phyloP scores from a whole-genome alignment of 306 rosid species.

The Malus domestica region DNA sequence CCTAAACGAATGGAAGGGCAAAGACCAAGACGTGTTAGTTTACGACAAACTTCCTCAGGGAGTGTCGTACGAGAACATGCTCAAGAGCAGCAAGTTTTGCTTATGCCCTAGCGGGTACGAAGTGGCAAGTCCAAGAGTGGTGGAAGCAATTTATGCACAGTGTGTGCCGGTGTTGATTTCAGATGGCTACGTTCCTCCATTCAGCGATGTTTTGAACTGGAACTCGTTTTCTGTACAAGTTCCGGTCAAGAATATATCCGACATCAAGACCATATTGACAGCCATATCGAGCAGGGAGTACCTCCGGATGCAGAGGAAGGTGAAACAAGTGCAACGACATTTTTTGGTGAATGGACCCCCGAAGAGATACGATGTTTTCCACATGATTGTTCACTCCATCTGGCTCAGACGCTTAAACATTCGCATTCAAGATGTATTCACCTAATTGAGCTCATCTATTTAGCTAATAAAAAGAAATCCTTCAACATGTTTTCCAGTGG shows the following conservation, averaged over 20 bases:
- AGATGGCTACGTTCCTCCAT: constrained; percentile 18
- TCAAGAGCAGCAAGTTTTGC: constrained; percentile 53
- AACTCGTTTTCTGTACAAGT: neutral
- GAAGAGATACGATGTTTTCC: constrained; percentile 44
- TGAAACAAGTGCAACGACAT: constrained; percentile 46
- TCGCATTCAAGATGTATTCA: constrained; percentile 22
- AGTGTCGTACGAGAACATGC: constrained; percentile 32
- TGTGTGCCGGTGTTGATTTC: constrained; percentile 59
- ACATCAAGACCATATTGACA: constrained; percentile 43
- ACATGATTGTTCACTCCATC: constrained; percentile 51
- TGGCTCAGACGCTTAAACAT: constrained; percentile 56
- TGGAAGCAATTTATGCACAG: constrained; percentile 44
- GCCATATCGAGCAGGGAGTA: constrained; percentile 37
- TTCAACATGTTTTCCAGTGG: too few relatives aligned
- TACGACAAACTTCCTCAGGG: constrained; percentile 32
- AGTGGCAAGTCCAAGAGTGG: constrained; percentile 41
- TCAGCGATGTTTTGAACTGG: too few relatives aligned
- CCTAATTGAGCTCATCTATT: neutral
- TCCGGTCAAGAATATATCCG: constrained; percentile 35
- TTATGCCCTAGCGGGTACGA: constrained; percentile 29
- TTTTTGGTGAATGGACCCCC: constrained; percentile 53
- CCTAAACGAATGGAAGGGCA: constrained; percentile 14
- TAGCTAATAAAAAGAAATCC: too few relatives aligned
- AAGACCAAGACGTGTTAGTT: constrained; percentile 50
- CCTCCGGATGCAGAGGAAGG: constrained; percentile 37